Evolutionary conservation across 2,329 filamentous ascomycete species (phyloP), one percentile per base, ranked within the genome.

Genomic region (Clarireedia paspali): DNA sequence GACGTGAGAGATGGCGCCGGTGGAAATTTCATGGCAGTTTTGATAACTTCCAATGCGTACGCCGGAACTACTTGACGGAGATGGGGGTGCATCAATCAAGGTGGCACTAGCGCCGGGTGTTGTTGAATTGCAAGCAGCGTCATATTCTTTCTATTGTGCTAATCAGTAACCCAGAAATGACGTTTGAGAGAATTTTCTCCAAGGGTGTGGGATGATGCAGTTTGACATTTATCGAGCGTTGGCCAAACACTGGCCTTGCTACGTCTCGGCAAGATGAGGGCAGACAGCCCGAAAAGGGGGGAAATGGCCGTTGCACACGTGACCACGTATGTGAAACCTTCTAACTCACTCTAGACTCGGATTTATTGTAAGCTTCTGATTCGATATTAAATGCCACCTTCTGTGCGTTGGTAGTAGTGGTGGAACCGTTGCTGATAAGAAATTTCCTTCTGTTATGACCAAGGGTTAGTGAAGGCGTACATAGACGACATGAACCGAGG

Each of bases 1-100:
- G 50, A 99, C 84, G 55, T 85, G 82, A 17, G 92, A 94, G 59
- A 90, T 94, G 12, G 92, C 75, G 20, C 94, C 94, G 60, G 76
- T 75, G 47, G 76, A 75, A n/a, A 85, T 66, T 61, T 77, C 77
- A 26, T 73, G 71, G 66, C 83, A 87, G 58, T 76, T 70, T 17
- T 60, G 46, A 61, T 83, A 84, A 5, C 69, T 27, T 7, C 82
- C 83, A 56, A 86, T 83, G 34, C 70, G 68, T 44, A 77, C 69
- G 9, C 75, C 76, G 2, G 67, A 62, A 4, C 61, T 64, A 45
- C 61, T 56, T 60, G 64, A 65, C 36, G 20, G 3, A 50, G 52
- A n/a, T 12, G 15, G 7, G 6, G 17, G n/a, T 50, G 17, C 20
- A 7, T 45, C 39, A 64, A 62, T 61, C 59, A 60, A 55, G 61